Evolutionary conservation across 495 filamentous ascomycete genomes (phyloP).

Genomic region (Jackrogersella minutella): DNA sequence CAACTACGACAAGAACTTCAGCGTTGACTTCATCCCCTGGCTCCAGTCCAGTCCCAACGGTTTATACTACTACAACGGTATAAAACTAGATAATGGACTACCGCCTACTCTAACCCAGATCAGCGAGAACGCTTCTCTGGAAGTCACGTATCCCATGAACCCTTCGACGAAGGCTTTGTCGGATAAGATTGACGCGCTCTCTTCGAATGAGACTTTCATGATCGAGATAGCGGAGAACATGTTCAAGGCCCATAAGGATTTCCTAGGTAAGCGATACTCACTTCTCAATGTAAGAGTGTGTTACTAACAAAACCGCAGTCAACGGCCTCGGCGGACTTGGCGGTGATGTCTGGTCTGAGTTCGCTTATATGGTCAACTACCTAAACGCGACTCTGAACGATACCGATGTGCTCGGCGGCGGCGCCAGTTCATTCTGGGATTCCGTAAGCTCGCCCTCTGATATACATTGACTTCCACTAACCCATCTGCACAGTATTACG

Average conservation of each 20-base stretch:
- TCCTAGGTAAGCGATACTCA: slow-evolving; percentile 40
- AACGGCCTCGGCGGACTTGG: slow-evolving; percentile 49
- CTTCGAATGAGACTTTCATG: slow-evolving; percentile 42
- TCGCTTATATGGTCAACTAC: slow-evolving; percentile 66
- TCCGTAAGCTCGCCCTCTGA: slow-evolving; percentile 19
- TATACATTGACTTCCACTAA: not conserved
- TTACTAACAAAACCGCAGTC: slow-evolving; percentile 35
- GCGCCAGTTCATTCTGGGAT: slow-evolving; percentile 46
- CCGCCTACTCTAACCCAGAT: slow-evolving; percentile 55
- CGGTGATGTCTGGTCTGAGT: slow-evolving; percentile 60
- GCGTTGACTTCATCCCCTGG: slow-evolving; percentile 73
- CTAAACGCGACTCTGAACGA: slow-evolving; percentile 63
- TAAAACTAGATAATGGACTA: slow-evolving; percentile 54
- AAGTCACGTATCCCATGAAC: slow-evolving; percentile 29
- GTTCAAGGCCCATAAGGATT: slow-evolving; percentile 69
- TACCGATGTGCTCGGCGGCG: slow-evolving; percentile 56
- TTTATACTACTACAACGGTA: slow-evolving; percentile 59
- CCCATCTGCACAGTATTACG: slow-evolving; percentile 46
- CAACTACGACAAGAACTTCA: slow-evolving; percentile 55
- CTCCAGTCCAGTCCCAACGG: slow-evolving; percentile 63
- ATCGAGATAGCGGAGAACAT: slow-evolving; percentile 64
- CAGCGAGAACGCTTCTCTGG: slow-evolving; percentile 51
- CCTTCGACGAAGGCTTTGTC: slow-evolving; percentile 50
- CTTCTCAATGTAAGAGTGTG: not conserved
- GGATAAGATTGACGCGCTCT: slow-evolving; percentile 39